A percentile compares a stretch with the other conserved stretches of the same genome.
These are phyloP conservation scores for Gastrodia elata DNA, from an alignment of 106 monocot species.

Conservation along the genomic window DNA sequence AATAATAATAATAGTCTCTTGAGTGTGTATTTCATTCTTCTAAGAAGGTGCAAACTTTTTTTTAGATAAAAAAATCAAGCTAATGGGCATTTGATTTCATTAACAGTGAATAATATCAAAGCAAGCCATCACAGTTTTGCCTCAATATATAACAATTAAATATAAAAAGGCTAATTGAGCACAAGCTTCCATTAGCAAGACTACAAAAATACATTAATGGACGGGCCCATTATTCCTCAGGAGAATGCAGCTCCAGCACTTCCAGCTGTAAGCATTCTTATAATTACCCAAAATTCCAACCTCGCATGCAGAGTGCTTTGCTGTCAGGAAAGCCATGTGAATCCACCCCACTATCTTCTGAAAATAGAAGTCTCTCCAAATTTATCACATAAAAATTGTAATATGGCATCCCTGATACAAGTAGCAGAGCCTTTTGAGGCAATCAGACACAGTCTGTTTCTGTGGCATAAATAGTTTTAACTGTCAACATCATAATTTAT, in stretches of 20 bases:
- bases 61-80: neutral
- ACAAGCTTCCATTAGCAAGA: neutral
- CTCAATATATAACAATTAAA: no score
- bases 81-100: neutral
- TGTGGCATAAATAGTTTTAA: no score
- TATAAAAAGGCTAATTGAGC: neutral
- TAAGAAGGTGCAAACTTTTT: no score
- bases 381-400: neutral
- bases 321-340: conserved; percentile 1
- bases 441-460: neutral
- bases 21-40: no score
- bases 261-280: conserved; percentile 6
- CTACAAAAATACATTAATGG: neutral
- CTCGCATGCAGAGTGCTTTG: neutral
- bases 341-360: neutral
- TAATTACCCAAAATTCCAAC: neutral
- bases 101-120: neutral
- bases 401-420: neutral
- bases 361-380: neutral
- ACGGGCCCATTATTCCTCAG: neutral
- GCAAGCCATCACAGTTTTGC: neutral
- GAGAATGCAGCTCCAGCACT: neutral
- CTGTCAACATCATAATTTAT: neutral
- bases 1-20: no score
- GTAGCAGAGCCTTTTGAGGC: neutral